Evolutionary conservation across 2,329 filamentous ascomycete genomes (phyloP).

Genomic region (Colletotrichum abscissum): DNA sequence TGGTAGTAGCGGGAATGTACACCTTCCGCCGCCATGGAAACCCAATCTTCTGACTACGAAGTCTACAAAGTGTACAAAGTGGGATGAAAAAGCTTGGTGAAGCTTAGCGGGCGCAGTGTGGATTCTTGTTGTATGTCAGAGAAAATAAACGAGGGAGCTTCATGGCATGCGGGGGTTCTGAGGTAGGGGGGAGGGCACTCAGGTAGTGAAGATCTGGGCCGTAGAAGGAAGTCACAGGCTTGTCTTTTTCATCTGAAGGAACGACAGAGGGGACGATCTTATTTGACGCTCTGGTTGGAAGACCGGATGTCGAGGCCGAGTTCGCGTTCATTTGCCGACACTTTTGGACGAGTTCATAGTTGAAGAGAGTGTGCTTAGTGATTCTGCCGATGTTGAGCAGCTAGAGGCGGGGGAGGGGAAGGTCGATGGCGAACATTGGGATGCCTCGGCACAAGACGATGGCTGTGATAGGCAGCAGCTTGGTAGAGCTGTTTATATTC

Average conservation of each 20-base stretch:
- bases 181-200: too few species aligned
- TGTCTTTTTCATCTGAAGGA: neutral
- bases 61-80: neutral
- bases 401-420: neutral
- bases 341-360: neutral
- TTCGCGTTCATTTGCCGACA: neutral
- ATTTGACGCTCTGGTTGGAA: neutral
- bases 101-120: neutral
- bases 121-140: neutral
- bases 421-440: neutral
- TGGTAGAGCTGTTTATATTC: too few species aligned
- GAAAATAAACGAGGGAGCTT: neutral
- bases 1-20: too few species aligned
- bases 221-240: neutral
- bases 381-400: slow-evolving; percentile 1
- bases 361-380: neutral
- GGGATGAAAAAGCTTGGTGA: neutral
- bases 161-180: neutral
- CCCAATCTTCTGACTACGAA: neutral
- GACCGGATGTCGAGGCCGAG: neutral
- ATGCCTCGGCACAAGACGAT: neutral
- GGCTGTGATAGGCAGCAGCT: neutral
- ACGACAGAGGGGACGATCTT: neutral
- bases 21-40: neutral
- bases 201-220: neutral